Base-by-base conservation (phyloP, 2,329 filamentous ascomycete species). In the Apiospora koreana region DNA sequence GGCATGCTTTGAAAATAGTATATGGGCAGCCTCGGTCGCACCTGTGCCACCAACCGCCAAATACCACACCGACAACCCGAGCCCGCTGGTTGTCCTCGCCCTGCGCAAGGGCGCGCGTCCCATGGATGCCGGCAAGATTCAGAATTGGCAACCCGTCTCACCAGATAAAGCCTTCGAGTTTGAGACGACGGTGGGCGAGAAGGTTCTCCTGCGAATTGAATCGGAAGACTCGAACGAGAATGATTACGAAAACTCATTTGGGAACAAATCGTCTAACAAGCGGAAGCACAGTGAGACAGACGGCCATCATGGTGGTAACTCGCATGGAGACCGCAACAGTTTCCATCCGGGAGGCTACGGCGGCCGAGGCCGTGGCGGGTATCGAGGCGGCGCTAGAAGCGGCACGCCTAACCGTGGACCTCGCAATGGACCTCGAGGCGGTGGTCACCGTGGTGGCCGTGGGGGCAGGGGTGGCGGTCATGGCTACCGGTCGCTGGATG, bases 171-270 rank as follows among this genome's bases (percentile, higher is more conserved):
- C 90, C 0, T 90, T 95, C 77, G 86, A 90, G 7, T 94, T 98
- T 76, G 93, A 97, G 73, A 94, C 93, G 0, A 90, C 89, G 0
- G 93, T 98, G 1, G 93, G 93, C 23, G 95, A 98, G 82, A 97
- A 97, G 83, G 89, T 94, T 21, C 86, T 96, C 73, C 82, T 98
- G 68, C 88, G 93, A 1, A 91, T 98, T 65, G 94, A 97, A 79
- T 86, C 90, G 68, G 93, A 95, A 73, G 83, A 90, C 67, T 82
- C 84, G 2, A 80, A 82, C 31, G 90, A 92, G 75, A 89, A 88
- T 72, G 87, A 89, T 72, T 90, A 89, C 76, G 89, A 93, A 75
- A 88, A 86, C 75, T 82, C 88, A 23, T 89, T 89, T 73, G 84
- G 86, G 42, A 91, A 88, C 76, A 92, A 87, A 77, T 81, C 83